Evolutionary conservation across 805 yeast species (phyloP).

Genomic region (Myxozyma udenii): DNA sequence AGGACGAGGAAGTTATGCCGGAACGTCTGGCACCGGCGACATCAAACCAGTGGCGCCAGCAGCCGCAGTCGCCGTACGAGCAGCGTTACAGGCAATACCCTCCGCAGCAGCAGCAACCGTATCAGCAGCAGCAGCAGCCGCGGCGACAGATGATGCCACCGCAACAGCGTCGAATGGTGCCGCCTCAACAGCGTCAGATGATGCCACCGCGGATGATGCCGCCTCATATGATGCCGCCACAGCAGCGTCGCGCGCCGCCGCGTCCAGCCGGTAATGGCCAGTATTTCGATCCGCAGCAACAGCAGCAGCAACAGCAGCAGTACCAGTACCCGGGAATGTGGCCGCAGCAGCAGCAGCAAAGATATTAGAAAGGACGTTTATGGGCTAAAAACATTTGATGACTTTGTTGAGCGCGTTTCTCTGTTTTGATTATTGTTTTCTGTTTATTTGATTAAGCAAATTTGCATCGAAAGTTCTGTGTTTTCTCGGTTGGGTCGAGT

Average conservation of each 20-base stretch:
- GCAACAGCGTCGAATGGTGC: constrained; percentile 3
- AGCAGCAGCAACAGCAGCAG: constrained; percentile 1
- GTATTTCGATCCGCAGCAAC: neutral
- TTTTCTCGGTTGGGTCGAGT: neutral
- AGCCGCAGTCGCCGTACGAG: neutral
- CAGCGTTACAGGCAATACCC: neutral
- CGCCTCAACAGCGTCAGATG: constrained; percentile 8
- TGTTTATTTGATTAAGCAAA: too few relatives aligned
- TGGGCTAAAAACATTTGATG: too few relatives aligned
- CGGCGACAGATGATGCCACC: too few relatives aligned
- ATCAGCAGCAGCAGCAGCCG: constrained; percentile 6
- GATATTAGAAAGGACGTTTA: neutral
- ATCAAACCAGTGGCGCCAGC: neutral
- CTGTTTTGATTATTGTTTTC: neutral
- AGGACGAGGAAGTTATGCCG: neutral
- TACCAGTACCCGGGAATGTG: too few relatives aligned
- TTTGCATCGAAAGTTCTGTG: too few relatives aligned
- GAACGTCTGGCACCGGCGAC: neutral
- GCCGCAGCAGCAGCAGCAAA: neutral
- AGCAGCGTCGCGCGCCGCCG: too few relatives aligned
- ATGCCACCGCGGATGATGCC: too few relatives aligned
- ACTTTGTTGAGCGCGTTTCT: neutral
- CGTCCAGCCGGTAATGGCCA: too few relatives aligned
- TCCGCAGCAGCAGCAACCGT: neutral
- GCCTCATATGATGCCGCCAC: too few relatives aligned